Evolutionary conservation across 805 yeast genomes (phyloP), one percentile per base, ranked within the genome.

Genomic region (Hanseniaspora mollemarum): DNA sequence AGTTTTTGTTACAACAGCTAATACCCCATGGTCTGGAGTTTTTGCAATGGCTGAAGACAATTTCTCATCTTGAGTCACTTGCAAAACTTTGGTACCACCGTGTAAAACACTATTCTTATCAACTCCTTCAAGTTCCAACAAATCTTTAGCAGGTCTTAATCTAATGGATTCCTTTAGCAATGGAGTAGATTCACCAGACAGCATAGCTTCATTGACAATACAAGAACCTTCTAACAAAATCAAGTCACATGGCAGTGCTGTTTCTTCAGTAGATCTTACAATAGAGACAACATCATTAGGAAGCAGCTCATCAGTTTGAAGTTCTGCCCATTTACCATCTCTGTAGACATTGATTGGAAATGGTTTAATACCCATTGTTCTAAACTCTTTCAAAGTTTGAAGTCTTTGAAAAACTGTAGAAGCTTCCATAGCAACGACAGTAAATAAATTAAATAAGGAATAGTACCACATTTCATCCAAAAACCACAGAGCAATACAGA

Each of bases 161-260:
- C 78, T 79, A 56, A 88, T 77, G 2, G 95, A 84, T 67, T 92
- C 98, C 63, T 92, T 92, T 62, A 92, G 77, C 58, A 92, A 72
- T 6, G 98, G 98, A 40, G 98, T 92, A 5, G 96, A 87, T 70
- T 92, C 98, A 65, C 98, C 98, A 4, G 96, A 86, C 52, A 92
- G 79, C 98, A 92, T 92, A 22, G 98, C 98, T 73, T 92, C 98
- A 63, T 92, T 92, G 42, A 92, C 94, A 62, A 92, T 92, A 57
- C 94, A 92, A 18, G 95, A 75, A 48, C 98, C 98, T 59, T 82
- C 88, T 46, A 86, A 66, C 42, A 92, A 72, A 33, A 92, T 67
- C 67, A 92, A 68, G 67, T 92, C 98, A 71, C 98, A 92, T 16
- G 98, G 96, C 50, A 92, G 70, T 1, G 97, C 95, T 55, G 83